Percentiles rank a stretch among this genome's conserved stretches.
Conservation (phyloP, 768 basidiomycete genomes). For the Agrocybe chaxingu region DNA sequence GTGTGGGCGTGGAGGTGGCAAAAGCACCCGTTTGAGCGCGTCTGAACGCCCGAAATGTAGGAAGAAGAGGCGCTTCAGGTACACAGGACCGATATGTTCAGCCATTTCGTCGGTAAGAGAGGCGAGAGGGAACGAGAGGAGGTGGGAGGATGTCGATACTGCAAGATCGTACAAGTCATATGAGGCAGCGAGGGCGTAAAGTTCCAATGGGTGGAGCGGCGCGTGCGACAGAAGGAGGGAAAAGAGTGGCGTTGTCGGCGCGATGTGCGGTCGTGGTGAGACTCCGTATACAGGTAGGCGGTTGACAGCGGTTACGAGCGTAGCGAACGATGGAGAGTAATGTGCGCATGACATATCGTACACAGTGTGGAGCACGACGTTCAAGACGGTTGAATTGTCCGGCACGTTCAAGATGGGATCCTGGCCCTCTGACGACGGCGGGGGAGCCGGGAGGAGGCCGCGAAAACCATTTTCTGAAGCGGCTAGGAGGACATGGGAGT, state of each 20-base stretch:
- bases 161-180: constrained; percentile 72
- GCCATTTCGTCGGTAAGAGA: constrained; percentile 70
- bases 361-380: constrained; percentile 68
- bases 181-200: constrained; percentile 69
- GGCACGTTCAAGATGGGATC: constrained; percentile 57
- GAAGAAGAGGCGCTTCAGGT: constrained; percentile 80
- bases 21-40: constrained; percentile 74
- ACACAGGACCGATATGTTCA: constrained; percentile 66
- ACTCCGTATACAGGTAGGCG: constrained; percentile 62
- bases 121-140: constrained; percentile 68
- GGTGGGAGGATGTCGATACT: constrained; percentile 68
- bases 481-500: constrained; percentile 52
- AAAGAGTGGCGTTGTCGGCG: constrained; percentile 54
- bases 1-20: constrained; percentile 74
- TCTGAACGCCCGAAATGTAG: constrained; percentile 81
- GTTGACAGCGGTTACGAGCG: constrained; percentile 54
- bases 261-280: constrained; percentile 40
- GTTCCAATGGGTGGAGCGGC: constrained; percentile 63
- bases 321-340: constrained; percentile 66
- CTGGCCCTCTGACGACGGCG: constrained; percentile 36
- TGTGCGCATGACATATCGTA: constrained; percentile 74
- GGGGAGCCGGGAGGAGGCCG: constrained; percentile 45
- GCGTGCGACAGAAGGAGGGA: constrained; percentile 63
- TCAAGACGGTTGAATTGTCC: constrained; percentile 61
- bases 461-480: constrained; percentile 67